A percentile compares a stretch with the other conserved stretches of the same genome.
These are phyloP conservation scores for Leishmania mexicana DNA, from an alignment of 208 protist species.

Conservation along the genomic window DNA sequence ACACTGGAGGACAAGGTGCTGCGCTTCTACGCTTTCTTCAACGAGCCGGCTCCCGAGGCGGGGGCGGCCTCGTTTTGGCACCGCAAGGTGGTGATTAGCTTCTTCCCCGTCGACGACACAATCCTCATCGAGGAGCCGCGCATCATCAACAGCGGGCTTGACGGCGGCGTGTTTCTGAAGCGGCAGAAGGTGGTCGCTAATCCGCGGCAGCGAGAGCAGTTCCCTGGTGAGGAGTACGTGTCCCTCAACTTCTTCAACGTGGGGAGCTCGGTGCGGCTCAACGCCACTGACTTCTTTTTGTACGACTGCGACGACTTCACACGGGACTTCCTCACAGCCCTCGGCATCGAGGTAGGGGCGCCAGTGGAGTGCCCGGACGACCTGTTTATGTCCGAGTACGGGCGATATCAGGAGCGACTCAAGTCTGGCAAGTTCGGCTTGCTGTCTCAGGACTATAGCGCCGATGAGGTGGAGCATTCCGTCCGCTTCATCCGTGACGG, in stretches of 20 bases:
- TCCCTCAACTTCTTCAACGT: constrained; percentile 93
- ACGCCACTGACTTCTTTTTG: constrained; percentile 92
- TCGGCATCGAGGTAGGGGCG: constrained; percentile 71
- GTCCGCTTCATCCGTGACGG: constrained; percentile 93
- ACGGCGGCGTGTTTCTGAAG: constrained; percentile 93
- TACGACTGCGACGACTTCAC: constrained; percentile 95
- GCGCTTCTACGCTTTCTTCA: constrained; percentile 96
- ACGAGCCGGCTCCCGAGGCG: constrained; percentile 92
- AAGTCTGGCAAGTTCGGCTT: constrained; percentile 62
- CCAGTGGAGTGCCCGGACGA: constrained; percentile 66
- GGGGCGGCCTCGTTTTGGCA: constrained; percentile 87
- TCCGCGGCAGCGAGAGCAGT: constrained; percentile 74
- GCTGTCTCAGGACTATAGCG: constrained; percentile 56
- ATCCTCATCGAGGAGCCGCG: constrained; percentile 93
- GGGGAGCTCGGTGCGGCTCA: constrained; percentile 89
- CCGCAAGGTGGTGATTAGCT: constrained; percentile 90
- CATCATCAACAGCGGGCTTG: constrained; percentile 94
- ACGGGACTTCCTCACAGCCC: constrained; percentile 80
- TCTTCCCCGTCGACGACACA: constrained; percentile 95
- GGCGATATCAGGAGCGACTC: constrained; percentile 52
- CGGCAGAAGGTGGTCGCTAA: constrained; percentile 86
- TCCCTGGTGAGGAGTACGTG: constrained; percentile 87
- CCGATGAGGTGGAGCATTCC: constrained; percentile 72
- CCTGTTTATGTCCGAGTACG: constrained; percentile 71
- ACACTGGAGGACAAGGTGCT: constrained; percentile 95